Conservation (phyloP, 1,284 basidiomycete genomes). For the Microbotryum violaceum region DNA sequence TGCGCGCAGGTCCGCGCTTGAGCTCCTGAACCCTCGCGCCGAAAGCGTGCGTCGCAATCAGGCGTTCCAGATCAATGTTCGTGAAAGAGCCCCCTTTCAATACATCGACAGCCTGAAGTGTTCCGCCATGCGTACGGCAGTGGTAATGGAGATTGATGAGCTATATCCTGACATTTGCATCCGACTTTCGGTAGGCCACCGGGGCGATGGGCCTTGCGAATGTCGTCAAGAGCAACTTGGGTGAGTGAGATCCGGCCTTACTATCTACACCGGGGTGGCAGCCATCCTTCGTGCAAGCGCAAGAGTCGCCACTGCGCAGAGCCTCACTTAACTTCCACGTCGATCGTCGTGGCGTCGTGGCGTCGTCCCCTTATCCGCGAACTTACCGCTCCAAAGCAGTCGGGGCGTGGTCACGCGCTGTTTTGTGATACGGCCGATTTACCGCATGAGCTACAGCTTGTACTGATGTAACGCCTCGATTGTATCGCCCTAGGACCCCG, state of each 20-base stretch:
- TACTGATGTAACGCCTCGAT: neutral
- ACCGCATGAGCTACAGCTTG: neutral
- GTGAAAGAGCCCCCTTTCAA: neutral
- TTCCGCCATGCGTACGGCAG: neutral
- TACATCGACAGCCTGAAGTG: neutral
- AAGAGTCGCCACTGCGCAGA: no score
- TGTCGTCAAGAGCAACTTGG: conserved; percentile 95
- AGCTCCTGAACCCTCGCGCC: conserved; percentile 9
- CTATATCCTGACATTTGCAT: conserved; percentile 35
- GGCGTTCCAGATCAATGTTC: conserved; percentile 28
- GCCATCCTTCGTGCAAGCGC: no score
- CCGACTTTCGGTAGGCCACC: conserved; percentile 44
- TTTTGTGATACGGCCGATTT: no score
- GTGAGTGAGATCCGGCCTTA: conserved; percentile 42
- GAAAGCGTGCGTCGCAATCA: conserved; percentile 25
- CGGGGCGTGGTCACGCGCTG: no score
- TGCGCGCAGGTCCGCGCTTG: conserved; percentile 4
- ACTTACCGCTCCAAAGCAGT: neutral
- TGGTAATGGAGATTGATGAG: neutral
- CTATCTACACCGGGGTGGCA: no score
- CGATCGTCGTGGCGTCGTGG: no score
- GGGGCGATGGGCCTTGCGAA: conserved; percentile 96
- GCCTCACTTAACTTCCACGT: no score
- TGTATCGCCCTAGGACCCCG: conserved; percentile 60
- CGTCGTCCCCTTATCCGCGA: neutral